Base-by-base conservation (phyloP, 1,139 yeast species). In the Yamadazyma sp. region DNA sequence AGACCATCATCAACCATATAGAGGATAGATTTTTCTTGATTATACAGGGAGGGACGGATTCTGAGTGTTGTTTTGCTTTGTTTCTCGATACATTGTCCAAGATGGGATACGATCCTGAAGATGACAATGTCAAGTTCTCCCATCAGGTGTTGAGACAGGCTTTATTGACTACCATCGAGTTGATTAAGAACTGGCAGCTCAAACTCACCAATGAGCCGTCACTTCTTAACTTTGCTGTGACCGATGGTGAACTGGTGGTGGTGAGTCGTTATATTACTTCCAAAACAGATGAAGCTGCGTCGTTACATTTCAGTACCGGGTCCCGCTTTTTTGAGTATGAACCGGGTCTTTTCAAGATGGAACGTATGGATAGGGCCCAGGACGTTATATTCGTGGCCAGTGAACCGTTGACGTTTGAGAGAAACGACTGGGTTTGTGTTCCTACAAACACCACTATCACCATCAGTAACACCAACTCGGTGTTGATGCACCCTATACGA, bases 381-480 rank as follows among this genome's bases (percentile, higher is more conserved):
- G 92, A 88, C 59, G 92, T 92, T 26, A 84, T 92, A n/a, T 86
- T 92, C 81, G 88, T 92, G 31, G 96, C 98, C 2, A 84, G 95
- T 25, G 98, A 92, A 56, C 98, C 98, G 0, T 70, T 92, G 42
- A 92, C 98, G 0, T 92, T 92, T 61, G 97, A 92, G 64, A 70
- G 98, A 41, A 92, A 92, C 29, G 98, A 92, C 63, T 92, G 98
- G 98, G 86, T 92, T 42, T 84, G 96, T 13, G 95, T 92, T 1
- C 98, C 97, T 2, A 85, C 97, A 3, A 92, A 92, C 59, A 85
- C 97, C 2, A 66, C 84, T 3, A 61, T 92, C n/a, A 86, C 96
- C 1, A 82, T 92, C 43, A 82, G 82, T 46, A 82, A 79, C 40
- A 62, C 64, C 40, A 95, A 89, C 55, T 87, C 95, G 1, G 95